Conservation (phyloP, 1,284 basidiomycete genomes). For the Lentinula novae-zelandiae region DNA sequence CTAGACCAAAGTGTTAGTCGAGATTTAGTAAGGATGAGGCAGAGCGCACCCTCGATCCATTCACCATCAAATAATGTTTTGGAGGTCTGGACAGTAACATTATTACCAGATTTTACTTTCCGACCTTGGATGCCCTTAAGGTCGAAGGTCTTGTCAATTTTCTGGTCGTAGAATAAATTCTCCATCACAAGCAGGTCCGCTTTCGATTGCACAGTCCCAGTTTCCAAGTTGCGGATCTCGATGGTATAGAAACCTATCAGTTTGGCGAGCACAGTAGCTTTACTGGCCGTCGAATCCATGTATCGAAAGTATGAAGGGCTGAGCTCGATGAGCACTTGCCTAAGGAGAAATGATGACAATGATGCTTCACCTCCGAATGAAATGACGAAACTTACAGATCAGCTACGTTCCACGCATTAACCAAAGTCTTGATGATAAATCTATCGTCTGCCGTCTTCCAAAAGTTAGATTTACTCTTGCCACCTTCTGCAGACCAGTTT, state of each 20-base stretch:
- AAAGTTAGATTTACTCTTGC: constrained; percentile 72
- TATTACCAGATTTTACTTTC: constrained; percentile 50
- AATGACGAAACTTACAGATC: constrained; percentile 57
- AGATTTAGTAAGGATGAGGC: neutral
- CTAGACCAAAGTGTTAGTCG: constrained; percentile 26
- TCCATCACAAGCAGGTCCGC: constrained; percentile 80
- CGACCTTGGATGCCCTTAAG: constrained; percentile 77
- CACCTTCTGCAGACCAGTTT: constrained; percentile 70
- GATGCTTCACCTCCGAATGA: too few species aligned
- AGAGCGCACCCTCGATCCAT: constrained; percentile 67
- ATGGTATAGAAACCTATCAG: constrained; percentile 77
- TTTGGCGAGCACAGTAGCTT: constrained; percentile 69
- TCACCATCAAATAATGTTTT: constrained; percentile 75
- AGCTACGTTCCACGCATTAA: constrained; percentile 81
- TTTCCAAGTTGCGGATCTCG: constrained; percentile 71
- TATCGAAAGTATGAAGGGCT: constrained; percentile 75
- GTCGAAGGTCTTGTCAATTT: constrained; percentile 68
- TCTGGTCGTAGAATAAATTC: constrained; percentile 71
- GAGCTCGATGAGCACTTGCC: constrained; percentile 73
- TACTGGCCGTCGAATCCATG: constrained; percentile 63
- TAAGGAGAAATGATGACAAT: constrained; percentile 21
- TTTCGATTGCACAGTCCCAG: constrained; percentile 57
- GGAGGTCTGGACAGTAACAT: constrained; percentile 23
- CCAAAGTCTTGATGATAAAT: constrained; percentile 79
- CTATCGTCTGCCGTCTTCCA: constrained; percentile 75